Base-by-base conservation (phyloP, 2,329 filamentous ascomycete genomes). In the Ceratocystis cubensis region DNA sequence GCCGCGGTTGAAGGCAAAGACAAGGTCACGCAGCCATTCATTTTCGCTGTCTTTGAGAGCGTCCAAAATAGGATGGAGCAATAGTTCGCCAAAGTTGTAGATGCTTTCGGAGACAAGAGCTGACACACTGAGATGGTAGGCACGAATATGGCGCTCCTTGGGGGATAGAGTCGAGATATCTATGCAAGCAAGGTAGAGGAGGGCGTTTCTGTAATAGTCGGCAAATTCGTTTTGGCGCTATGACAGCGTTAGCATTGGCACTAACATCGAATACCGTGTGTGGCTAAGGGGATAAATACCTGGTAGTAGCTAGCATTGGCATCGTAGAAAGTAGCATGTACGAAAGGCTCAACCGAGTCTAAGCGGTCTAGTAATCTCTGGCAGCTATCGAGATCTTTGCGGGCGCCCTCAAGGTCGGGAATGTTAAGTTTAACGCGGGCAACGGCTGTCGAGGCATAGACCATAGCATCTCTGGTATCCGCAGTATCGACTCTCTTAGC, bases 71-170 rank as follows among this genome's bases (percentile, higher is more conserved):
- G 94, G 94, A 75, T 99, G 94, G 71, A 99, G 84, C 41, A 99
- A 85, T n/a, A 99, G 87, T 80, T 99, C 94, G 76, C 94, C 94
- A 72, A 99, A 99, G 81, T 99, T 99, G 84, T 99, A 97, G 79
- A 97, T 99, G 72, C 86, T 90, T 73, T 93, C 89, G 63, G 92
- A 96, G 48, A 96, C 89, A 7, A 99, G 83, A 8, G 94, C 94
- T 33, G 94, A 91, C 65, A 97, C 87, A 73, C 89, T 89, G 69
- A 99, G 86, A 75, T 96, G 91, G 78, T 96, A 96, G 57, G 94
- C 94, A 72, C 93, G 87, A 68, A 83, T 83, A 75, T 87, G 87
- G 72, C 89, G 88, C 75, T 99, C 92, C 65, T 83, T 80, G 65
- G 85, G 79, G 56, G 86, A 82, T 67, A 99, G 81, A 66, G 88